These are phyloP conservation scores for Aspergillus sp. DNA, from an alignment of 2,329 filamentous ascomycete species.

Conservation along the genomic window DNA sequence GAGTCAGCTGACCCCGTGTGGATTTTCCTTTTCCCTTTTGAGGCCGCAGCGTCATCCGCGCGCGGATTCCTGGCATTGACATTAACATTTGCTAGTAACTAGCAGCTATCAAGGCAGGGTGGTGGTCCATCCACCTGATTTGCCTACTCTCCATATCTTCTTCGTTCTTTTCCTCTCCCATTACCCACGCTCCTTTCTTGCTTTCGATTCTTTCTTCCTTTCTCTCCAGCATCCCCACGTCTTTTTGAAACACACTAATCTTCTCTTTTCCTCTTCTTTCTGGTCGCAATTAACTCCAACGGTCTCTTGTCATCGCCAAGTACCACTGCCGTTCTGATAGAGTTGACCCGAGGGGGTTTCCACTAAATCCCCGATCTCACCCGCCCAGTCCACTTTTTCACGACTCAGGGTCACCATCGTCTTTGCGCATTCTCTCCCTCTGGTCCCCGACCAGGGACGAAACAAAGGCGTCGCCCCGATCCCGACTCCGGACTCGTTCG, in stretches of 20 bases:
- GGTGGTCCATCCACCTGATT: not conserved
- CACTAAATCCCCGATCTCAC: constrained; percentile 2
- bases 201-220: not conserved
- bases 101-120: not conserved
- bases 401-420: not conserved
- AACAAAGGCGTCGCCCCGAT: constrained; percentile 3
- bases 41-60: not conserved
- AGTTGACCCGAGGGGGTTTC: not conserved
- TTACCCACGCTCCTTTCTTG: not conserved
- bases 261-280: not conserved
- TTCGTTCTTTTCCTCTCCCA: not conserved
- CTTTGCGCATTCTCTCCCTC: not conserved
- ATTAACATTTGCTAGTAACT: not conserved
- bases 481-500: constrained; percentile 14
- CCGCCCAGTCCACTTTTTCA: not conserved
- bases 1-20: not conserved
- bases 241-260: not conserved
- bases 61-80: not conserved
- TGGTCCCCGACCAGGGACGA: not conserved
- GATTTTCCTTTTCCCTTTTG: not conserved
- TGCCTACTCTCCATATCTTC: not conserved
- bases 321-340: not conserved
- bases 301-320: not conserved
- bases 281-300: not conserved
- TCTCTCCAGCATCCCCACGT: not conserved